A percentile compares a stretch with the other conserved stretches of the same genome.
Evolutionary conservation across 441 rosid genomes (phyloP).

Genomic region (Syzygium syzygioides): DNA sequence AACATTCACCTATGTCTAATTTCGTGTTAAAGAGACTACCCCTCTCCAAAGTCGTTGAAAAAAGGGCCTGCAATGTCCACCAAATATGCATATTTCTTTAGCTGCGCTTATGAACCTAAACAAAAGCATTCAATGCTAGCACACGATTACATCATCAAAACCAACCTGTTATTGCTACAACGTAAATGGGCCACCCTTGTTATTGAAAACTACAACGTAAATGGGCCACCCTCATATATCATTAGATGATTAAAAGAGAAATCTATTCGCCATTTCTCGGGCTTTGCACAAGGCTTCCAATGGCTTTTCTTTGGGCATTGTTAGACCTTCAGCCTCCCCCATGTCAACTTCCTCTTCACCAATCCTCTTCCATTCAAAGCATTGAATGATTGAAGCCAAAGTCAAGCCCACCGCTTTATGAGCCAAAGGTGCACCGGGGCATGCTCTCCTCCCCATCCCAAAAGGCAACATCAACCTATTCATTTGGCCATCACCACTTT

Average conservation of each 20-base stretch:
- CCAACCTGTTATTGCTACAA: neutral
- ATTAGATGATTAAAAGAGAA: neutral
- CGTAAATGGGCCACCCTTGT: neutral
- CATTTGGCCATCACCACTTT: neutral
- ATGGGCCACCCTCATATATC: neutral
- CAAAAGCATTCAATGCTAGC: neutral
- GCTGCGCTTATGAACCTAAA: neutral
- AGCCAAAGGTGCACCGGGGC: conserved; percentile 42
- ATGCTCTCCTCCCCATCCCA: conserved; percentile 26
- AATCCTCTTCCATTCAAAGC: conserved; percentile 37
- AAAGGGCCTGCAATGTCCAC: neutral
- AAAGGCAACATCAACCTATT: conserved; percentile 1
- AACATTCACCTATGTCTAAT: neutral
- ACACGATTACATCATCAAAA: neutral
- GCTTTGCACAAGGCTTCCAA: conserved; percentile 32
- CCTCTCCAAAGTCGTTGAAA: neutral
- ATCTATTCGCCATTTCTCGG: conserved; percentile 17
- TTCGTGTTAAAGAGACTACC: neutral
- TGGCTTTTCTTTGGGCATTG: conserved; percentile 24
- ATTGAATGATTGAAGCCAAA: conserved; percentile 35
- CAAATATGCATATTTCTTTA: neutral
- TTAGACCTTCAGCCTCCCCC: conserved; percentile 20
- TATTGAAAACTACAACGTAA: neutral
- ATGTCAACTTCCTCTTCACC: conserved; percentile 25
- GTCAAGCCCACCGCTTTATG: conserved; percentile 28